Evolutionary conservation across 768 basidiomycete genomes (phyloP), one percentile per base, ranked within the genome.

Genomic region (Daedaleopsis nitida): DNA sequence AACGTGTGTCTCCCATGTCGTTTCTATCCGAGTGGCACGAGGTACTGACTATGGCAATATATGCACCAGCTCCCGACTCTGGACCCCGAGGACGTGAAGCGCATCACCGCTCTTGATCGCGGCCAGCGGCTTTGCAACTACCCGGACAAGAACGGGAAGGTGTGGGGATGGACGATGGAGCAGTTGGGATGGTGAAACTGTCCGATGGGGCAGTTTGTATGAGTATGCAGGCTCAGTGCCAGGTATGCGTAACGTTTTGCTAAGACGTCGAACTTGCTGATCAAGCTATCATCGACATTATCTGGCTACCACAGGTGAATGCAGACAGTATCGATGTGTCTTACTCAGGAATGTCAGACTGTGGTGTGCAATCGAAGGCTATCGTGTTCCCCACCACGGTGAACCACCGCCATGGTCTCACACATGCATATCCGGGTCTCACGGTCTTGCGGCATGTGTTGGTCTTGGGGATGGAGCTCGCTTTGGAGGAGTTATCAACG

Each of bases 141-240:
- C 38, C 64, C 70, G 12, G 67, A 73, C 52, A 66, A 70, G 53
- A 55, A 69, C 16, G 74, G 74, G 1, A 60, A 66, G 50, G 70
- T 77, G 24, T 70, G 58, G 44, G 77, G 76, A 2, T 80, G 77
- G 77, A 72, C 75, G 32, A 62, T 69, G 21, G 73, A 76, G 61
- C 75, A 77, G 64, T 66, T 78, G 55, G 78, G 78, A 6, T 80
- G 78, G 78, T 77, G 55, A 69, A 44, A 21, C 8, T 49, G 13
- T 24, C 23, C 9, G 23, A 24, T 14, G 47, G 9, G 19, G 44
- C 16, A 23, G 11, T n/a, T 11, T 49, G 47, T 49, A 49, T 21
- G 14, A 49, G 47, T 49, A 49, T 49, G 27, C 23, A 50, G 49
- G 24, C 23, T 6, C n/a, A n/a, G n/a, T 52, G 16, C 27, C 27